Percentiles rank a stretch among this genome's conserved stretches.
Conservation (phyloP, 164 flowering plant species). For the Berberis vulgaris region DNA sequence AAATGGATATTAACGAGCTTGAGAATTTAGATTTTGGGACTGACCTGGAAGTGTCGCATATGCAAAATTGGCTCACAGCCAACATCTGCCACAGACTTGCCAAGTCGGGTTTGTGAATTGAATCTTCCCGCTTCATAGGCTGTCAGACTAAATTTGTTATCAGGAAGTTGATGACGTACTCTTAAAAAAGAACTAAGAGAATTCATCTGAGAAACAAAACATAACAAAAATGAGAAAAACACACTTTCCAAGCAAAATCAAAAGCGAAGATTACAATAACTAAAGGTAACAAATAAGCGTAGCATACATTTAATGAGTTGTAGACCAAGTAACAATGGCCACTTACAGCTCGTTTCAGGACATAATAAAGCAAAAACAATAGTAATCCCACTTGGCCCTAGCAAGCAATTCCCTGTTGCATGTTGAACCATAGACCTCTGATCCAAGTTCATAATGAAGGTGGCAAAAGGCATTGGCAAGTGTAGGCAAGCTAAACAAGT, state of each 20-base stretch:
- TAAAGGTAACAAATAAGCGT: background rate
- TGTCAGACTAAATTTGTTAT: slow-evolving; percentile 26
- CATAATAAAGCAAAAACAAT: too few species aligned
- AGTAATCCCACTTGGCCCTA: too few species aligned
- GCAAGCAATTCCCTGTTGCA: too few species aligned
- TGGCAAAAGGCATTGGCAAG: too few species aligned
- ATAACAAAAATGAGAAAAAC: background rate
- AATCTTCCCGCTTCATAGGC: slow-evolving; percentile 68
- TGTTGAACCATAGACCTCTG: too few species aligned
- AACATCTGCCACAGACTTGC: slow-evolving; percentile 75
- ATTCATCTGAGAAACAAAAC: slow-evolving; percentile 62
- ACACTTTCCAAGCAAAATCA: background rate
- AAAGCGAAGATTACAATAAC: background rate
- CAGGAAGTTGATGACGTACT: slow-evolving; percentile 68
- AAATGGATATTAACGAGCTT: background rate
- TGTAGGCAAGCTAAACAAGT: too few species aligned
- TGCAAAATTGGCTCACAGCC: slow-evolving; percentile 96
- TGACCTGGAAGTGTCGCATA: slow-evolving; percentile 95
- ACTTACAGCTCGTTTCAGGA: too few species aligned
- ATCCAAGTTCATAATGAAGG: too few species aligned
- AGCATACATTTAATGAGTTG: too few species aligned
- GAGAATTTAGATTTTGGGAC: background rate
- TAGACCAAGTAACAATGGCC: too few species aligned
- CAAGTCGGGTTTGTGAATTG: slow-evolving; percentile 46
- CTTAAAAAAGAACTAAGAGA: slow-evolving; percentile 66